These are phyloP conservation scores for Penicillium sp. DNA, from an alignment of 2,329 filamentous ascomycete species.

Conservation along the genomic window DNA sequence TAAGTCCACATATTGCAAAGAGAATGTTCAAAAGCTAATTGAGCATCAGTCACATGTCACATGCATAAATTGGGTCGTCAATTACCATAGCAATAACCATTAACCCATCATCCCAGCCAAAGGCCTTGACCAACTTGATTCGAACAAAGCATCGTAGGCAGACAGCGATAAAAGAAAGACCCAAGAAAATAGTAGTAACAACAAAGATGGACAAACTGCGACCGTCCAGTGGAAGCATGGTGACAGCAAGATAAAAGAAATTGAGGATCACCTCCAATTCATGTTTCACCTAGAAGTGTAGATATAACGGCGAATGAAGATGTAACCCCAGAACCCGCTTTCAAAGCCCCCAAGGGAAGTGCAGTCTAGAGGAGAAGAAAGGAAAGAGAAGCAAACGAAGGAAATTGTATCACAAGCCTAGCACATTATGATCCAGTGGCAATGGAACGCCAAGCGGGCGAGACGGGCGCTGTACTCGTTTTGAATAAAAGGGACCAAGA, in stretches of 20 bases:
- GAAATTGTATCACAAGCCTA: constrained; percentile 3
- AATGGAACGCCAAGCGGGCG: constrained; percentile 12
- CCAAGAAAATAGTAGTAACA: constrained; percentile 33
- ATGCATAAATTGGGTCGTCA: not conserved
- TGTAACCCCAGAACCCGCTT: not conserved
- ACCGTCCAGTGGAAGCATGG: constrained; percentile 33
- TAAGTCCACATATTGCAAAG: constrained; percentile 38
- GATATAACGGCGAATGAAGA: not conserved
- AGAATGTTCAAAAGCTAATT: constrained; percentile 32
- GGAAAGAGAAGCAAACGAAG: not conserved
- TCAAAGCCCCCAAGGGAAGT: not conserved
- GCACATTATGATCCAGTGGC: constrained; percentile 17
- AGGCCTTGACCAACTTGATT: constrained; percentile 34
- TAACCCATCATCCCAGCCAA: constrained; percentile 41
- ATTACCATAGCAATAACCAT: constrained; percentile 41
- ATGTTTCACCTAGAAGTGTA: constrained; percentile 6
- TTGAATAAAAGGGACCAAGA: not conserved
- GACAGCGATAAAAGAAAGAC: constrained; percentile 34
- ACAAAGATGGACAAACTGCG: constrained; percentile 36
- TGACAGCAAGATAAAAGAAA: constrained; percentile 9
- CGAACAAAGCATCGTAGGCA: constrained; percentile 40
- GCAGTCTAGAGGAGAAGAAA: not conserved
- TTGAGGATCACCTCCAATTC: constrained; percentile 10
- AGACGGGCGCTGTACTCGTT: constrained; percentile 7
- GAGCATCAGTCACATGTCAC: not conserved